A percentile compares a stretch with the other conserved stretches of the same genome.
phyloP scores from a whole-genome alignment of 2,329 filamentous ascomycete species.

The Pseudogymnoascus sp. region DNA sequence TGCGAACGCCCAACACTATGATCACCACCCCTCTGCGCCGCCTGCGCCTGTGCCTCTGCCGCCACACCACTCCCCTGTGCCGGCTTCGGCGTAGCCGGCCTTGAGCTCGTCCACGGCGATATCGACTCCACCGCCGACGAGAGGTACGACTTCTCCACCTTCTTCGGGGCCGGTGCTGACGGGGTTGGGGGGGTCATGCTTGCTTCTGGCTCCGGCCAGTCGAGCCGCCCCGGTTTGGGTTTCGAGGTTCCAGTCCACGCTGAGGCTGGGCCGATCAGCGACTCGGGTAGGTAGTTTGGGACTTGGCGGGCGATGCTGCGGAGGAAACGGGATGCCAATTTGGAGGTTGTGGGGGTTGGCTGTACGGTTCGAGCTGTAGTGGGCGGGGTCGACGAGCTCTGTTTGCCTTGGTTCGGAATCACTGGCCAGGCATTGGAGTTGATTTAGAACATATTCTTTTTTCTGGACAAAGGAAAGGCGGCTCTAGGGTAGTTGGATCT shows the following conservation, averaged over 20 bases:
- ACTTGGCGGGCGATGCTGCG: background rate
- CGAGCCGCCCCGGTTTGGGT: slow-evolving; percentile 18
- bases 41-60: background rate
- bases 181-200: slow-evolving; percentile 21
- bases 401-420: background rate
- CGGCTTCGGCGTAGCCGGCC: slow-evolving; percentile 40
- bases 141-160: slow-evolving; percentile 50
- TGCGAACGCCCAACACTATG: slow-evolving; percentile 50
- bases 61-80: slow-evolving; percentile 29
- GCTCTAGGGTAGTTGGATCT: background rate
- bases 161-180: slow-evolving; percentile 35
- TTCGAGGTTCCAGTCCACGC: background rate
- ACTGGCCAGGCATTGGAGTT: background rate
- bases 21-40: slow-evolving; percentile 33
- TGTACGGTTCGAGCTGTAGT: background rate
- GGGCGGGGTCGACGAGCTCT: background rate
- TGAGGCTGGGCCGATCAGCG: background rate
- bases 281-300: background rate
- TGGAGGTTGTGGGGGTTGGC: background rate
- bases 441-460: background rate
- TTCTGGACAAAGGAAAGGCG: background rate
- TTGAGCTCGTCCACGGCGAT: slow-evolving; percentile 47
- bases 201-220: slow-evolving; percentile 17
- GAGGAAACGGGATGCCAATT: slow-evolving; percentile 5
- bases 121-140: slow-evolving; percentile 54